A percentile compares a stretch with the other conserved stretches of the same genome.
These are phyloP conservation scores for Schizosaccharomyces lindneri DNA, from an alignment of 805 yeast species.

Conservation along the genomic window DNA sequence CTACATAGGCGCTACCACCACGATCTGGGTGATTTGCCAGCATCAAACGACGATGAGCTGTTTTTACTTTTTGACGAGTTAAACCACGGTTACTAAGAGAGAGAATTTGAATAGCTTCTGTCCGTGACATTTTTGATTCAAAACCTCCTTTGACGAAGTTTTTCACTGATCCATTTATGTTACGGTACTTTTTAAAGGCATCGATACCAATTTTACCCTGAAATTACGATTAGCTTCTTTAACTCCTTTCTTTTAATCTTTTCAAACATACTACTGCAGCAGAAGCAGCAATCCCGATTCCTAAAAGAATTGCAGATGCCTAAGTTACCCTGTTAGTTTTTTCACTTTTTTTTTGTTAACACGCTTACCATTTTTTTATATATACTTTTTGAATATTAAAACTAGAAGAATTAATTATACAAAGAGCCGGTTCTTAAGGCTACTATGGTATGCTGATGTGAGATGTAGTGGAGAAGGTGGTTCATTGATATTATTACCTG, in stretches of 20 bases:
- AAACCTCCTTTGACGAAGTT: conserved; percentile 70
- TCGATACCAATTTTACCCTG: conserved; percentile 1
- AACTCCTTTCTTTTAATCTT: background rate
- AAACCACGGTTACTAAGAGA: conserved; percentile 15
- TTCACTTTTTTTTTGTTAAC: too few species aligned
- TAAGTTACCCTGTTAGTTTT: background rate
- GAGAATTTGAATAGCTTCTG: conserved; percentile 10
- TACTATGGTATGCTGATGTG: too few species aligned
- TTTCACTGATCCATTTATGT: conserved; percentile 11
- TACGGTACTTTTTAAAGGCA: background rate
- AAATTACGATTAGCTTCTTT: too few species aligned
- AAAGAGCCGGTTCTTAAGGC: too few species aligned
- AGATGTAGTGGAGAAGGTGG: too few species aligned
- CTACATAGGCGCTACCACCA: conserved; percentile 62
- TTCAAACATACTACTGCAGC: background rate
- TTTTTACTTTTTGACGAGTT: conserved; percentile 25
- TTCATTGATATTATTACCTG: too few species aligned
- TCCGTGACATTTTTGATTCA: conserved; percentile 32
- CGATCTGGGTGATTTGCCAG: conserved; percentile 68
- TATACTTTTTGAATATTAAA: background rate
- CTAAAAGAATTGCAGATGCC: background rate
- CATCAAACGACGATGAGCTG: conserved; percentile 54
- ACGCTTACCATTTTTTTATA: background rate
- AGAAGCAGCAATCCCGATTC: background rate
- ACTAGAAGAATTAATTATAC: too few species aligned